A percentile compares a stretch with the other conserved stretches of the same genome.
Evolutionary conservation across 2,329 filamentous ascomycete species (phyloP).

Genomic region (Neoarthrinium moseri): DNA sequence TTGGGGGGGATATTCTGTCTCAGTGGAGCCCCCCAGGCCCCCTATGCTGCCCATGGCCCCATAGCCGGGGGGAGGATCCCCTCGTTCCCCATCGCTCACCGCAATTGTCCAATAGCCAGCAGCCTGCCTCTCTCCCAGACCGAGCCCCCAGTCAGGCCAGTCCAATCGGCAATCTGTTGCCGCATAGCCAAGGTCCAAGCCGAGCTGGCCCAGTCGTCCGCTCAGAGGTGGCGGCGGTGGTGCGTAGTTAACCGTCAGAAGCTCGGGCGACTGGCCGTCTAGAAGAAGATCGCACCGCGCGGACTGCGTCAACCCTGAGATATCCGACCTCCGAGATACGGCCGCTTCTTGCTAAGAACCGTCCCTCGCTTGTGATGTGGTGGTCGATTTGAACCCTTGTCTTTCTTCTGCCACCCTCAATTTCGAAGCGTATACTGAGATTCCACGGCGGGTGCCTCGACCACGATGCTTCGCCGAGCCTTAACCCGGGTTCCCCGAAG

Average conservation of each 20-base stretch:
- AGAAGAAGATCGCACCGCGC: too few relatives aligned
- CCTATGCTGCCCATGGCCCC: background rate
- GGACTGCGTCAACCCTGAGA: too few relatives aligned
- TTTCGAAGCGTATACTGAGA: background rate
- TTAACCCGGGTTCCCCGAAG: slow-evolving; percentile 23
- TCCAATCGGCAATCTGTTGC: slow-evolving; percentile 8
- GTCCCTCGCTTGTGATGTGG: too few relatives aligned
- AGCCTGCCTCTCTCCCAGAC: background rate
- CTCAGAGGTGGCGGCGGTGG: background rate
- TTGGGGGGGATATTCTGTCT: background rate
- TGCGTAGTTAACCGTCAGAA: too few relatives aligned
- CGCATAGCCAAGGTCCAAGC: slow-evolving; percentile 4
- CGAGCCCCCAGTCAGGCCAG: background rate
- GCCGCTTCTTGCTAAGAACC: background rate
- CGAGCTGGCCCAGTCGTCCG: background rate
- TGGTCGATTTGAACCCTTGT: too few relatives aligned
- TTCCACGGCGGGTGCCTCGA: background rate
- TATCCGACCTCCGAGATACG: background rate
- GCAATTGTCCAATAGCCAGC: slow-evolving; percentile 6
- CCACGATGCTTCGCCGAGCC: slow-evolving; percentile 27
- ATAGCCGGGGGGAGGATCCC: background rate
- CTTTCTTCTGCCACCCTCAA: too few relatives aligned
- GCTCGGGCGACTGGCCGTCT: too few relatives aligned
- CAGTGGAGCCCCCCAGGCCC: background rate
- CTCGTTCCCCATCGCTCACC: slow-evolving; percentile 5